Base-by-base conservation (phyloP, 495 filamentous ascomycete genomes). In the Entonaema liquescens region DNA sequence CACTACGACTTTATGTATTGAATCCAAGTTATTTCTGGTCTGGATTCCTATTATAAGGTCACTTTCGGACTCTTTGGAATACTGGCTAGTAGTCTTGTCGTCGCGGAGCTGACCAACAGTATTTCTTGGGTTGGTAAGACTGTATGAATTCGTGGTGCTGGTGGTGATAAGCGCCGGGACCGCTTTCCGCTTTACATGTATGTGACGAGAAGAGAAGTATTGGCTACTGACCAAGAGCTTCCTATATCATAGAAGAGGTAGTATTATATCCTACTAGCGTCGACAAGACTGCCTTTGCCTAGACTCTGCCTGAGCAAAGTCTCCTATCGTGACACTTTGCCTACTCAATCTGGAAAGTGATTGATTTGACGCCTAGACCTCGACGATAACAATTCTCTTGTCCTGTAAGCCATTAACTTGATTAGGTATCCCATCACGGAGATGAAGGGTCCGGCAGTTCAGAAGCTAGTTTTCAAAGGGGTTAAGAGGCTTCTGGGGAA, bases 401-500 rank as follows among this genome's bases (percentile, higher is more conserved):
- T 47, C 36, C 35, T 13, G 31, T 33, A 12, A 19, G 19, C 11
- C 21, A 36, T 25, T 57, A 64, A 31, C 55, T 25, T 28, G 17
- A 58, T 68, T 29, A 17, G 49, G 47, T 40, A 42, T 52, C 57
- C 44, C 29, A 58, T 33, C 52, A n/a, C 62, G 62, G 62, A 67
- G 50, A 54, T 66, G 57, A 62, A 71, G 23, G 47, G 56, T 58
- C 68, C 63, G 63, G 68, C 35, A 67, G 33, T 56, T 60, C 17
- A 49, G 50, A 21, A 57, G 62, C 53, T 67, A 65, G 29, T 56
- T 33, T 52, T 11, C 35, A 57, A 50, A 15, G 11, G 15, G 31
- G 31, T 33, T 33, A 64, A 47, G 60, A 35, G 33, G 54, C 9
- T 26, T 17, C 5, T 36, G 49, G 62, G 57, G 23, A 60, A 44